A percentile compares a stretch with the other conserved stretches of the same genome.
phyloP scores from a whole-genome alignment of 73 alveolate genomes.

The Tetrahymena malaccensis region DNA sequence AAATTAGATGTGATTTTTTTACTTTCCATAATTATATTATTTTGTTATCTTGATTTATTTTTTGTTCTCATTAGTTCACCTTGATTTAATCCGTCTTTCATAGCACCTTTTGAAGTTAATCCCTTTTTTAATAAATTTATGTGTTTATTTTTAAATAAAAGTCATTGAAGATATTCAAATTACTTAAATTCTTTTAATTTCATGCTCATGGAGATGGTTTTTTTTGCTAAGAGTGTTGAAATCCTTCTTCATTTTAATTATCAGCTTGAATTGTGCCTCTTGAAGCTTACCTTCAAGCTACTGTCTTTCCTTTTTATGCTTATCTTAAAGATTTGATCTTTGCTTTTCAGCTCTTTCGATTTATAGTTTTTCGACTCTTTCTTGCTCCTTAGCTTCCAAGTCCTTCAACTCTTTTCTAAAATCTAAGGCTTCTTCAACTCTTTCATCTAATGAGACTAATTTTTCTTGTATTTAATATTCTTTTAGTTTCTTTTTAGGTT shows the following conservation, averaged over 20 bases:
- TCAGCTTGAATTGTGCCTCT: conserved; percentile 81
- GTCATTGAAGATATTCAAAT: too few species aligned
- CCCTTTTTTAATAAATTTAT: conserved; percentile 8
- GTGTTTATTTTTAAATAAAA: too few species aligned
- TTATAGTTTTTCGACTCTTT: conserved; percentile 80
- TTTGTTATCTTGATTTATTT: conserved; percentile 49
- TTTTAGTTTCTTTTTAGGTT: conserved; percentile 77
- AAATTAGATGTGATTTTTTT: conserved; percentile 18
- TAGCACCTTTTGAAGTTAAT: conserved; percentile 48
- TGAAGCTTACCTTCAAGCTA: conserved; percentile 75
- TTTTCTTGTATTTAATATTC: conserved; percentile 82
- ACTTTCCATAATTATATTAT: conserved; percentile 46
- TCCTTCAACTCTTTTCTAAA: conserved; percentile 86
- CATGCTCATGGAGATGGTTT: conserved; percentile 86
- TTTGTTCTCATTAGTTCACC: conserved; percentile 64
- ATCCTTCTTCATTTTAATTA: conserved; percentile 79
- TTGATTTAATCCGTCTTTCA: conserved; percentile 50
- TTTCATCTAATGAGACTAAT: conserved; percentile 86
- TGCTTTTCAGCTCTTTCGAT: conserved; percentile 72
- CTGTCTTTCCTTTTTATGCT: conserved; percentile 71
- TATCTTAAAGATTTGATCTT: conserved; percentile 58
- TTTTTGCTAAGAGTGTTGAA: conserved; percentile 68
- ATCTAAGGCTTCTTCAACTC: conserved; percentile 95
- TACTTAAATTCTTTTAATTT: conserved; percentile 71
- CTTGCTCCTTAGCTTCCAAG: conserved; percentile 74